phyloP scores from a whole-genome alignment of 176 grass and related monocot species.

The Aegilops bicornis region DNA sequence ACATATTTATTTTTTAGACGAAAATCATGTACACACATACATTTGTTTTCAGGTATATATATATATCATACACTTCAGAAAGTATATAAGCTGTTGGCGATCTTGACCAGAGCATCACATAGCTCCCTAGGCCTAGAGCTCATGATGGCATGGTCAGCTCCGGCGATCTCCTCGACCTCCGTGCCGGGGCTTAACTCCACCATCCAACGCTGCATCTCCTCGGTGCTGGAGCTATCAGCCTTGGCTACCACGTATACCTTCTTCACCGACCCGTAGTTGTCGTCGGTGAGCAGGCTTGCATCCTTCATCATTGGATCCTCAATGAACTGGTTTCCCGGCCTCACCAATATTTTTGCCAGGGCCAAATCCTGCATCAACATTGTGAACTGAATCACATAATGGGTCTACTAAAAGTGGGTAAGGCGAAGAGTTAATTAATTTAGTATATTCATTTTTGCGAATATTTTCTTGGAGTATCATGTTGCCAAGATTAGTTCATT shows the following conservation, averaged over 20 bases:
- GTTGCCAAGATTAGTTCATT: not conserved
- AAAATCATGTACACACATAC: too few relatives aligned
- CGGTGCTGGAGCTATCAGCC: slow-evolving; percentile 29
- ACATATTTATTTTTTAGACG: too few relatives aligned
- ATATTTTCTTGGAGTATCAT: not conserved
- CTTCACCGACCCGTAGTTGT: slow-evolving; percentile 33
- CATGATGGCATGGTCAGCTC: slow-evolving; percentile 52
- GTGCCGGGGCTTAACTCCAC: slow-evolving; percentile 21
- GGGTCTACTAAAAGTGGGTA: too few relatives aligned
- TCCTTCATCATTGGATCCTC: not conserved
- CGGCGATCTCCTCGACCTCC: slow-evolving; percentile 24
- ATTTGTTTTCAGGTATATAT: too few relatives aligned
- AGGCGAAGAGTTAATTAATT: not conserved
- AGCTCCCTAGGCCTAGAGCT: slow-evolving; percentile 37
- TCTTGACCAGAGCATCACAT: slow-evolving; percentile 12
- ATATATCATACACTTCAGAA: not conserved
- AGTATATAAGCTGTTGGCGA: not conserved
- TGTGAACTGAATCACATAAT: not conserved
- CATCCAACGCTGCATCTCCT: slow-evolving; percentile 56
- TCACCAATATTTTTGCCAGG: not conserved
- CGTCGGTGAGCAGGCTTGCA: not conserved
- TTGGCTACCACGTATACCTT: slow-evolving; percentile 41
- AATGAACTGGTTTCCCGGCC: not conserved
- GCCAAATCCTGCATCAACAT: not conserved
- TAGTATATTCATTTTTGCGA: too few relatives aligned